A percentile compares a stretch with the other conserved stretches of the same genome.
Evolutionary conservation across 495 filamentous ascomycete genomes (phyloP).

Genomic region (Collariella sp.): DNA sequence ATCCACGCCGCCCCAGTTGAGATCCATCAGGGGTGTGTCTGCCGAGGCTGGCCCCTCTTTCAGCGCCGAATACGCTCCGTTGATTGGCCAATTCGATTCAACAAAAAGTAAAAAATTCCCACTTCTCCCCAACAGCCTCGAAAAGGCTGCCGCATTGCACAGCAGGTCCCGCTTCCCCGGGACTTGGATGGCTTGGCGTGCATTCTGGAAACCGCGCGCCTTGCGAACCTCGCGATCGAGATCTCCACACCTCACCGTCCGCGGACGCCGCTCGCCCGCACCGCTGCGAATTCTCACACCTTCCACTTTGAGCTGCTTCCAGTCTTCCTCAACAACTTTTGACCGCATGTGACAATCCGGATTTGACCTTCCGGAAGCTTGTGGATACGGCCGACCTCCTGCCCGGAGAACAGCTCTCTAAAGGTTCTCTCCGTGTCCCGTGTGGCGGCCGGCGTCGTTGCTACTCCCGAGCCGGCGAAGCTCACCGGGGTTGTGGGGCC

Average conservation of each 20-base stretch:
- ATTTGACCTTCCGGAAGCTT: no score
- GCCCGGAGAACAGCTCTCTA: no score
- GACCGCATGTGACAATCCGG: no score
- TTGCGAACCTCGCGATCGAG: not conserved
- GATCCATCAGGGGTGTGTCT: not conserved
- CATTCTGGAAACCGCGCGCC: not conserved
- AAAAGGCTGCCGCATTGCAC: constrained; percentile 12
- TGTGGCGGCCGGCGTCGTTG: no score
- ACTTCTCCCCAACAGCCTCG: constrained; percentile 20
- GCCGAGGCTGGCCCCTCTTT: constrained; percentile 8
- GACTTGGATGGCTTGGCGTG: constrained; percentile 9
- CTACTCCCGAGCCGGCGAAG: no score
- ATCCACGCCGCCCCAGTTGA: not conserved
- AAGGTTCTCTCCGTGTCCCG: no score
- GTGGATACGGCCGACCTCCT: no score
- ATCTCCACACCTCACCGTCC: not conserved
- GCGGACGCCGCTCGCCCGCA: no score
- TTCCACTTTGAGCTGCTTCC: not conserved
- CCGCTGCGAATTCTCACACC: not conserved
- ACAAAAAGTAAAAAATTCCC: constrained; percentile 11
- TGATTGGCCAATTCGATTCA: constrained; percentile 15
- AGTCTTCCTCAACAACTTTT: not conserved
- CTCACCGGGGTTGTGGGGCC: no score
- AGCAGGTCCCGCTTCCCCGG: constrained; percentile 12
- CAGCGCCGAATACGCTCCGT: not conserved